Evolutionary conservation across 495 filamentous ascomycete genomes (phyloP).

Genomic region (Hyphodiscus hymeniophilus): DNA sequence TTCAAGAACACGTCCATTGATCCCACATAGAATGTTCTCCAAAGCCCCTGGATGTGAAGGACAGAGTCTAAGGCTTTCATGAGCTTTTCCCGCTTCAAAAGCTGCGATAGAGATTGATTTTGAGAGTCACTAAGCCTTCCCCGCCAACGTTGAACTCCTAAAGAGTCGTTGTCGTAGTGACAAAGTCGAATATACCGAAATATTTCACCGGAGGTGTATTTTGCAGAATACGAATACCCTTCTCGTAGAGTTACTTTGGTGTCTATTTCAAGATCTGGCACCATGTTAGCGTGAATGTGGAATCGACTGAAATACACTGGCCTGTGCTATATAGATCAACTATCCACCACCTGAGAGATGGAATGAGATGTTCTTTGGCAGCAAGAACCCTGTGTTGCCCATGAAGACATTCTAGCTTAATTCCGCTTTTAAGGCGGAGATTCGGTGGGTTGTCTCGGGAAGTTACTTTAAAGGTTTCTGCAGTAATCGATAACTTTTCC

Average conservation of each 20-base stretch:
- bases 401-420: neutral
- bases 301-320: constrained; percentile 1
- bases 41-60: constrained; percentile 9
- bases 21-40: constrained; percentile 10
- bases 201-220: constrained; percentile 12
- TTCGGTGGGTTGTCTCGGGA: neutral
- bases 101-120: neutral
- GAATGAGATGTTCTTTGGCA: neutral
- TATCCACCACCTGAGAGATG: neutral
- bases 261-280: constrained; percentile 6
- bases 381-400: neutral
- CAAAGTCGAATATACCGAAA: constrained; percentile 10
- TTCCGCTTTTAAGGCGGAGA: neutral
- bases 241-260: constrained; percentile 8
- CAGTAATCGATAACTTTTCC: constrained; percentile 1
- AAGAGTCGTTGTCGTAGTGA: constrained; percentile 5
- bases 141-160: constrained; percentile 10
- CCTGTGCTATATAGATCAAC: constrained; percentile 11
- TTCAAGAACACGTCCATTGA: constrained; percentile 6
- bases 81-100: constrained; percentile 2
- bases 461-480: constrained; percentile 2
- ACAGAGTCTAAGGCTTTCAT: constrained; percentile 13
- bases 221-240: constrained; percentile 12
- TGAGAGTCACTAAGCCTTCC: constrained; percentile 2
- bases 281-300: constrained; percentile 1